Conservation (phyloP, 108 stramenopile species). For the Cyclotella baltica region DNA sequence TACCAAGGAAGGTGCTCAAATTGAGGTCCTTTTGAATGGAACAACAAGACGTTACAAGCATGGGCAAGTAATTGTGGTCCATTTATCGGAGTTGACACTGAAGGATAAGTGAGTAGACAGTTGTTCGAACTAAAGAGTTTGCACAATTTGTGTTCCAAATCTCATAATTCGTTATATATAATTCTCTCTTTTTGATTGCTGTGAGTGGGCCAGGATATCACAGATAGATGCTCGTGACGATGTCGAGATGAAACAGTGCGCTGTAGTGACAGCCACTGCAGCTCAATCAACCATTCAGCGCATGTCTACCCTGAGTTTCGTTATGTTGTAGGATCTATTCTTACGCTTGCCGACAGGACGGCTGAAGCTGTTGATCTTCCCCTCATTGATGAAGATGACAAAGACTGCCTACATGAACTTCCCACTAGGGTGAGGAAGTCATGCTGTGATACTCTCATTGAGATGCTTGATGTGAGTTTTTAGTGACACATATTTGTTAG, state of each 20-base stretch:
- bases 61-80: slow-evolving; percentile 57
- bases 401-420: slow-evolving; percentile 25
- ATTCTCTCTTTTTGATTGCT: slow-evolving; percentile 12
- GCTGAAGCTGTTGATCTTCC: slow-evolving; percentile 51
- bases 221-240: slow-evolving; percentile 53
- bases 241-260: slow-evolving; percentile 47
- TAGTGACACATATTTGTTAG: not conserved
- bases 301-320: slow-evolving; percentile 60
- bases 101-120: slow-evolving; percentile 36
- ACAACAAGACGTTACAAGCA: slow-evolving; percentile 55
- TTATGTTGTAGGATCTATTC: slow-evolving; percentile 49
- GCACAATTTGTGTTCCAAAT: no score
- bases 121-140: no score
- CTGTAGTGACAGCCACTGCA: slow-evolving; percentile 50
- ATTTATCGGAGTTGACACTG: slow-evolving; percentile 67
- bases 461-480: slow-evolving; percentile 53
- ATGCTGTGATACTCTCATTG: slow-evolving; percentile 57
- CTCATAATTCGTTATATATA: no score
- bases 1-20: slow-evolving; percentile 37
- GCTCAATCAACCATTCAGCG: slow-evolving; percentile 52
- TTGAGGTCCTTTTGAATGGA: slow-evolving; percentile 45
- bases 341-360: slow-evolving; percentile 52
- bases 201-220: slow-evolving; percentile 41
- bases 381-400: slow-evolving; percentile 46
- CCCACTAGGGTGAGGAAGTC: slow-evolving; percentile 42